Percentiles rank a stretch among this genome's conserved stretches.
These are phyloP conservation scores for Gossypium arboreum DNA, from an alignment of 345 rosid species.

Conservation along the genomic window DNA sequence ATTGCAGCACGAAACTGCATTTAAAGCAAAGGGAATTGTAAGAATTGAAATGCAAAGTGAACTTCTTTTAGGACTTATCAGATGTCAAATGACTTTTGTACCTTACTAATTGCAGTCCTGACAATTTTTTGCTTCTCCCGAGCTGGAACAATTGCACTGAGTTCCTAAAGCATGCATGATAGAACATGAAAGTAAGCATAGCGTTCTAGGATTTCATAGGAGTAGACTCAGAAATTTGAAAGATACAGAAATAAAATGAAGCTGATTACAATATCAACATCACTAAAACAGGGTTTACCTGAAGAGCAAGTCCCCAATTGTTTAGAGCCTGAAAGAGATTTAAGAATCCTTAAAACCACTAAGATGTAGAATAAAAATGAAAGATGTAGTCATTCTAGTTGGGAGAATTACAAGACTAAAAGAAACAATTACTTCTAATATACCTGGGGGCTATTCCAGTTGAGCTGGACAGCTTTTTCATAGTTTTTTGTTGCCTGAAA, in stretches of 20 bases:
- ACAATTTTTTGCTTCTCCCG: conserved; percentile 90
- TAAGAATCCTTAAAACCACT: conserved; percentile 7
- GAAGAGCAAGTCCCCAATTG: conserved; percentile 98
- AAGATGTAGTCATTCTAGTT: background rate
- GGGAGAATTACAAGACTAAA: conserved; percentile 15
- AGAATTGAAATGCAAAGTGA: conserved; percentile 14
- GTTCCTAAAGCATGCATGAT: conserved; percentile 56
- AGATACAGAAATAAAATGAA: conserved; percentile 2
- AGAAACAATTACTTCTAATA: conserved; percentile 11
- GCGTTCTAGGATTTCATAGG: background rate
- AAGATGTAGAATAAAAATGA: conserved; percentile 5
- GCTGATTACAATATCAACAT: background rate
- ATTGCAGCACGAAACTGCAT: conserved; percentile 96
- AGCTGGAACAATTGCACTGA: conserved; percentile 94
- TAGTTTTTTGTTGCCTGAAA: conserved; percentile 81
- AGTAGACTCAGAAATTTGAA: background rate
- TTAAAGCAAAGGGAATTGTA: conserved; percentile 5
- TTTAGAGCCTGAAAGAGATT: conserved; percentile 75
- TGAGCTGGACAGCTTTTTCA: conserved; percentile 92
- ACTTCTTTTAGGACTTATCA: conserved; percentile 17
- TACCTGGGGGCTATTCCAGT: conserved; percentile 99
- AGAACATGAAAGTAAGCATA: background rate
- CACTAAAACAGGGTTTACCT: conserved; percentile 42
- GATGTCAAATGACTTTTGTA: conserved; percentile 34
- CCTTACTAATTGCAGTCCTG: conserved; percentile 95